These are phyloP conservation scores for Nicotiana attenuata DNA, from an alignment of 257 asterid genomes.

Conservation along the genomic window DNA sequence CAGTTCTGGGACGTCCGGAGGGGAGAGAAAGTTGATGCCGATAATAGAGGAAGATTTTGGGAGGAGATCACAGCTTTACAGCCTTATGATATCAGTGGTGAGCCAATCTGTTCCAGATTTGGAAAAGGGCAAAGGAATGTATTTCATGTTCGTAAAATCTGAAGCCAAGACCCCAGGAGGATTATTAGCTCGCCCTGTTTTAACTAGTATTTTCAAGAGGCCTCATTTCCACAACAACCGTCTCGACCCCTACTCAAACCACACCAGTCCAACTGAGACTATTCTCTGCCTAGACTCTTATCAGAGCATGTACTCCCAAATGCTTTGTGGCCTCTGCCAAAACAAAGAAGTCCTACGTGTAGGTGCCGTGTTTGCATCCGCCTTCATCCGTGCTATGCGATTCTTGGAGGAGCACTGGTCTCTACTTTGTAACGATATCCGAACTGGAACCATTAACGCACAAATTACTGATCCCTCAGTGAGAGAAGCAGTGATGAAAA, in stretches of 20 bases:
- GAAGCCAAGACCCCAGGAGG: constrained; percentile 14
- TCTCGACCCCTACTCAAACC: too few species aligned
- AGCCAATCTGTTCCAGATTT: constrained; percentile 7
- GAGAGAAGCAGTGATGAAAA: not conserved
- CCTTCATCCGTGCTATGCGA: not conserved
- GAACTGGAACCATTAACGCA: not conserved
- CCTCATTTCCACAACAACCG: not conserved
- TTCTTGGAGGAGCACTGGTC: constrained; percentile 1
- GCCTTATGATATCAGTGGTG: constrained; percentile 1
- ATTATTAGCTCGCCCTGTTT: constrained; percentile 5
- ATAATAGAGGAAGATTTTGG: not conserved
- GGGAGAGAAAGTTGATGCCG: constrained; percentile 1
- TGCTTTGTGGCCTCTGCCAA: not conserved
- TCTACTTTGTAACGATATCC: not conserved
- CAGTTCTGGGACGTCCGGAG: not conserved
- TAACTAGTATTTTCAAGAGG: not conserved
- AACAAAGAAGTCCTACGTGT: not conserved
- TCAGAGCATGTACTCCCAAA: constrained; percentile 5
- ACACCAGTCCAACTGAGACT: constrained; percentile 1
- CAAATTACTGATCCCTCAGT: not conserved
- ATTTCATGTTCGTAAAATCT: not conserved
- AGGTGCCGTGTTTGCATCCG: not conserved
- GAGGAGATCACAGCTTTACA: not conserved
- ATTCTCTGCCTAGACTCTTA: not conserved
- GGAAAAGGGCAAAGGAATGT: constrained; percentile 9